Base-by-base conservation (phyloP, 306 rosid species). In the Vigna mungo region DNA sequence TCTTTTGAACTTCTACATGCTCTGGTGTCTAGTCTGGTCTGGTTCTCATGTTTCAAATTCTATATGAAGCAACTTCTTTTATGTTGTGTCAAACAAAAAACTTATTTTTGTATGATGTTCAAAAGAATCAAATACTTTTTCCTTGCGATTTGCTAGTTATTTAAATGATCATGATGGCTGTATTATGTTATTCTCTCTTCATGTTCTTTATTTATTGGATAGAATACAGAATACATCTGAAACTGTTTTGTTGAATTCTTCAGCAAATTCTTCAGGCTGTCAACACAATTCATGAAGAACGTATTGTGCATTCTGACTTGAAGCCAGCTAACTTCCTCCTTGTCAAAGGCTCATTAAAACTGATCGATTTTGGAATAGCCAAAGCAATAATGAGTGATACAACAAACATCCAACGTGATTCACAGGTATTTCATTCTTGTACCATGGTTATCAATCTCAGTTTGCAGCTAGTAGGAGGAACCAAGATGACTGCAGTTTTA, bases 311-410 rank as follows among this genome's bases (percentile, higher is more conserved):
- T 80, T 95, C 99, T 49, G 99, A 95, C 84, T 79, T 95, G 85
- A 95, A 95, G 92, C 99, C 99, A 51, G 97, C 97, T 43, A 92
- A 95, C 80, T 95, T 92, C 79, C 97, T 95, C 72, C 96, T 95
- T 48, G 97, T 95, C 75, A 92, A 87, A 84, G 99, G 99, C 78
- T 95, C 92, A 76, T 78, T 95, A 74, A 95, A 95, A 87, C 88
- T 95, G 54, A 95, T 95, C 78, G 97, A 95, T 82, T 95, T 95
- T 76, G 99, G 99, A 11, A 95, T 92, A 60, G 99, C 97, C 56
- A 95, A 95, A 86, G 99, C 99, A 61, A 95, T 95, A 71, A 87
- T 89, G 96, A 92, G 97, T 12, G 96, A 95, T 80, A 95, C 99
- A 67, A 95, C 99, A 27, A 89, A 95, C 83, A 95, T 95, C 78